Evolutionary conservation across 306 rosid genomes (phyloP), one percentile per base, ranked within the genome.

Genomic region (Boehmeria nivea): DNA sequence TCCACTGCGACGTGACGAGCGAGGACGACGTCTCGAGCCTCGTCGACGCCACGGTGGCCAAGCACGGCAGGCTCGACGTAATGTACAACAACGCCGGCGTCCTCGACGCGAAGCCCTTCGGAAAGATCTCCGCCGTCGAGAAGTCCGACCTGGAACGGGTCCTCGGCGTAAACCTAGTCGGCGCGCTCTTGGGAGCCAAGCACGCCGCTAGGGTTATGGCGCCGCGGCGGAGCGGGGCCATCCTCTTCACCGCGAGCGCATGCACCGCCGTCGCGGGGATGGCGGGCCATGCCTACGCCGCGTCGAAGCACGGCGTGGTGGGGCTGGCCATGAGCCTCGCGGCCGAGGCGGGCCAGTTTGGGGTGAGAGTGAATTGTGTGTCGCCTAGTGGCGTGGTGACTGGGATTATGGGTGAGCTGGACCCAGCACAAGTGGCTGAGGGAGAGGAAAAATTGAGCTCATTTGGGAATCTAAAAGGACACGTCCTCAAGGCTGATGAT

Each of bases 81-180:
- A 86, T 89, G 89, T 69, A 81, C 84, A 86, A 86, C 88, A 86
- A 86, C n/a, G 94, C 88, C 0, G 97, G 95, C 60, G 76, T 74
- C 26, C 67, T 3, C 0, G 91, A 76, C 31, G n/a, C n/a, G n/a
- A 64, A 69, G n/a, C 75, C 66, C 76, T 74, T 75, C 27, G 0
- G 62, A 1, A 66, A 80, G 12, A 85, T 85, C 42, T 68, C 76
- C 1, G 86, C 82, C 74, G 80, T 70, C 0, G 69, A 71, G 0
- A 85, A 72, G 63, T 72, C 55, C 0, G 94, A 82, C 64, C 83
- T 85, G 8, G 91, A 85, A 54, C 79, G 87, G 3, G 91, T 88
- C 0, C 59, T 88, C 0, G 53, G 72, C 1, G 34, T 85, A 15
- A 85, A 85, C 1, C 51, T 88, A 12, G 80, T 89, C 0, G 96